Percentiles rank a stretch among this genome's conserved stretches.
Evolutionary conservation across 2,329 filamentous ascomycete species (phyloP).

Genomic region (Blastomyces silverae): DNA sequence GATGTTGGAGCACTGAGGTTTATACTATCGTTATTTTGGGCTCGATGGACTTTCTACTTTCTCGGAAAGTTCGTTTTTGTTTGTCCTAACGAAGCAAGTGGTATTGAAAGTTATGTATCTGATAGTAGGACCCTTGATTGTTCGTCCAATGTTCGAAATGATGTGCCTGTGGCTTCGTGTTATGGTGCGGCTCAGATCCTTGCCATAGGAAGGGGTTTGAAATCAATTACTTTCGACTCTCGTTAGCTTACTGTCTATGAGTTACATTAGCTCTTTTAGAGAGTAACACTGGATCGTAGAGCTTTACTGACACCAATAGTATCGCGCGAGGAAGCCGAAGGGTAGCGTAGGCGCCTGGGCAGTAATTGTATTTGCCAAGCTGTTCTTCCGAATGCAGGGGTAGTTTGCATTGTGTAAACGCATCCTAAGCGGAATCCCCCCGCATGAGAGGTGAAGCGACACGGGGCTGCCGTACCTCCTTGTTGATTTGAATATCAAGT

Average conservation of each 20-base stretch:
- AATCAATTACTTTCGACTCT: background rate
- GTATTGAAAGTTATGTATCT: background rate
- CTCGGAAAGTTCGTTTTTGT: background rate
- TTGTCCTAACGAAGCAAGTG: background rate
- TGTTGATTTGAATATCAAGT: background rate
- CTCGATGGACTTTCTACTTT: background rate
- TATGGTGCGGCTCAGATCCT: background rate
- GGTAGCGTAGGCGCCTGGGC: background rate
- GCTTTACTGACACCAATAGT: background rate
- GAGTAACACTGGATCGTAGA: background rate
- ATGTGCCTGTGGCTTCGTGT: background rate
- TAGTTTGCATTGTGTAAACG: background rate
- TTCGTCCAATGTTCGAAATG: background rate
- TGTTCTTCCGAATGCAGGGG: background rate
- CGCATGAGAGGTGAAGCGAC: background rate
- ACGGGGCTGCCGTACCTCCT: background rate
- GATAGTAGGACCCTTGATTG: background rate
- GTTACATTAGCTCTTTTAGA: background rate
- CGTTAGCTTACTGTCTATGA: background rate
- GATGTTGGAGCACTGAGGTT: background rate
- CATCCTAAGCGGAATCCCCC: background rate
- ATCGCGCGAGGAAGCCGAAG: background rate
- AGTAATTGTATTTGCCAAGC: background rate
- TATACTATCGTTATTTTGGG: background rate
- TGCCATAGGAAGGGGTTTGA: background rate